Evolutionary conservation across 495 filamentous ascomycete genomes (phyloP), one percentile per base, ranked within the genome.

Genomic region (Aspergillus ostianus): DNA sequence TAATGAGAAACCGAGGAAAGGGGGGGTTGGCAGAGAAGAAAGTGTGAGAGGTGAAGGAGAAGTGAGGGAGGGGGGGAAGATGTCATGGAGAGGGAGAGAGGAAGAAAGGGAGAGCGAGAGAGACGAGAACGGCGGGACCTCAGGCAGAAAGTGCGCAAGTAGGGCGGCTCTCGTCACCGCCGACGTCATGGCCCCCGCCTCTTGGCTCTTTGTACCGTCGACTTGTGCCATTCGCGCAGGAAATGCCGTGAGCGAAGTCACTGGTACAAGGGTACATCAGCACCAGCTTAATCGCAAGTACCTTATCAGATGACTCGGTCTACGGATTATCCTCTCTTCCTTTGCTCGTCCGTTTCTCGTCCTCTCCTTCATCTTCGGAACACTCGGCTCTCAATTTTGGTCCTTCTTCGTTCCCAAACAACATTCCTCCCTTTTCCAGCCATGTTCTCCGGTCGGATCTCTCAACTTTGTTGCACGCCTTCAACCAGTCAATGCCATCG

Each of bases 221-320:
- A 50, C 18, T 23, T 50, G 4, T 26, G 19, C 36, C 36, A 13
- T 41, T 12, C 4, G 36, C 36, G 2, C 36, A 15, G 36, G 13
- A 10, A 41, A 41, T 15, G 36, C 36, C 12, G 36, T 4, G 12
- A 41, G 4, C 36, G 36, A 41, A 41, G 18, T 20, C 21, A 53
- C 41, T 53, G 30, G n/a, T 53, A 36, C 51, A 20, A 29, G 51
- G 27, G 32, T 23, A 20, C 29, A 2, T 26, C 23, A 4, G 4
- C 23, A 4, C 23, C 23, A 26, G 23, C 23, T 26, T 26, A 26
- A 26, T 26, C 4, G 17, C 20, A 13, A 9, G 21, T 19, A 56
- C 52, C 58, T 58, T 58, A 58, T 58, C 55, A 57, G 55, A 56
- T 58, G 51, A 57, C 62, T 58, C 58, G 46, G 57, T 57, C 21